Percentiles rank a stretch among this genome's conserved stretches.
Conservation (phyloP, 2,329 filamentous ascomycete species). For the Boeremia lycopersici region DNA sequence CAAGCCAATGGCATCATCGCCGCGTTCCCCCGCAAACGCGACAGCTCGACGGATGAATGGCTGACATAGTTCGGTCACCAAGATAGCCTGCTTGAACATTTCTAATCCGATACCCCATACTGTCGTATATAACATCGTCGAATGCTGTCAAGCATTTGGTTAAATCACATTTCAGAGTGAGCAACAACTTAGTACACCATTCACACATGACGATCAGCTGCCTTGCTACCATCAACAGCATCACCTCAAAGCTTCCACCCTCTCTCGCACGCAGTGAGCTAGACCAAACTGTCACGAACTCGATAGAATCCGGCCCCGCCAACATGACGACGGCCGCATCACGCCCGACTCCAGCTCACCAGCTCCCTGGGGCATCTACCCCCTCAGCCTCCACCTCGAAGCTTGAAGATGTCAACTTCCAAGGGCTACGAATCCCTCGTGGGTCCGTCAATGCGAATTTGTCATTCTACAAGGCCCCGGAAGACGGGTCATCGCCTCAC, state of each 20-base stretch:
- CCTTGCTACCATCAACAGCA: conserved; percentile 6
- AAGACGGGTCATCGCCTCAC: conserved; percentile 36
- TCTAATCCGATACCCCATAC: conserved; percentile 29
- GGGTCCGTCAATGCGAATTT: conserved; percentile 34
- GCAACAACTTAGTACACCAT: background rate
- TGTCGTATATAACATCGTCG: conserved; percentile 29
- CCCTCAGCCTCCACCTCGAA: conserved; percentile 31
- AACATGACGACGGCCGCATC: conserved; percentile 53
- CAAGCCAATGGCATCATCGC: conserved; percentile 46
- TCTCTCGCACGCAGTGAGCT: conserved; percentile 6
- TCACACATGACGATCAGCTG: conserved; percentile 6
- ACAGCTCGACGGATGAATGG: conserved; percentile 16
- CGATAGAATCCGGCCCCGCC: background rate
- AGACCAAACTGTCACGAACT: background rate
- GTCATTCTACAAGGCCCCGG: conserved; percentile 38
- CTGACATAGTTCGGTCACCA: conserved; percentile 2
- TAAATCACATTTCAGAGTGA: conserved; percentile 8
- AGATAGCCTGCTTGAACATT: conserved; percentile 26
- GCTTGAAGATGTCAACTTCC: conserved; percentile 38
- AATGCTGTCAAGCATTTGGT: conserved; percentile 1
- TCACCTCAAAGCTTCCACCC: conserved; percentile 1
- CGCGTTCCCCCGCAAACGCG: conserved; percentile 27
- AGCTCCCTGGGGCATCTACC: conserved; percentile 38
- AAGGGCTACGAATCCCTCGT: conserved; percentile 38
- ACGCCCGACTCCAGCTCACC: conserved; percentile 51